Evolutionary conservation across 495 filamentous ascomycete genomes (phyloP).

Genomic region (Saxophila tyrrhenica): DNA sequence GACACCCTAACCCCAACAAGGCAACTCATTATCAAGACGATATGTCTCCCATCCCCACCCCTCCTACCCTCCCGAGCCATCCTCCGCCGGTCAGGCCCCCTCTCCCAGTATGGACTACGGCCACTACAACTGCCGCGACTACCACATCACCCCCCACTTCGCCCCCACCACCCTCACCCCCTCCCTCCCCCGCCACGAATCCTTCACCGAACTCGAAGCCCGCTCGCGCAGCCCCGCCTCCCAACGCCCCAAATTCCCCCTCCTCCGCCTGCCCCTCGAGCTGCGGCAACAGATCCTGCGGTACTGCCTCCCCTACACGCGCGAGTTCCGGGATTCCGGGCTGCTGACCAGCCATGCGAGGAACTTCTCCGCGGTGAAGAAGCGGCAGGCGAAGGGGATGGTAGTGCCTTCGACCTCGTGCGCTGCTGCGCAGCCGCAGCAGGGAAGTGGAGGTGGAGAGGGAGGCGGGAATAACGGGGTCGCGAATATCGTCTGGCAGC

Average conservation of each 20-base stretch:
- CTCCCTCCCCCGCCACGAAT: slow-evolving; percentile 9
- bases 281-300: slow-evolving; percentile 29
- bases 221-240: slow-evolving; percentile 15
- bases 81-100: too few species aligned
- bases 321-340: slow-evolving; percentile 6
- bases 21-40: too few species aligned
- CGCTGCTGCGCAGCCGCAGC: too few species aligned
- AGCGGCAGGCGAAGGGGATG: slow-evolving; percentile 2
- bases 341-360: slow-evolving; percentile 14
- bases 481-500: slow-evolving; percentile 27
- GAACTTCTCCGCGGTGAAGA: slow-evolving; percentile 16
- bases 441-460: too few species aligned
- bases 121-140: slow-evolving; percentile 21
- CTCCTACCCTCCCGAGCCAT: too few species aligned
- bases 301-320: slow-evolving; percentile 28
- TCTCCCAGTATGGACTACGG: slow-evolving; percentile 16
- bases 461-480: slow-evolving; percentile 2
- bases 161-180: slow-evolving; percentile 3
- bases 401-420: too few species aligned
- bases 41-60: too few species aligned
- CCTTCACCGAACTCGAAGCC: slow-evolving; percentile 13
- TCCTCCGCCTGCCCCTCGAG: slow-evolving; percentile 31
- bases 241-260: slow-evolving; percentile 17
- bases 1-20: too few species aligned
- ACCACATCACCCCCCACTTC: slow-evolving; percentile 11